Evolutionary conservation across 371 early-diverging fungal genomes (phyloP), one percentile per base, ranked within the genome.

Genomic region (Phascolomyces articulosus): DNA sequence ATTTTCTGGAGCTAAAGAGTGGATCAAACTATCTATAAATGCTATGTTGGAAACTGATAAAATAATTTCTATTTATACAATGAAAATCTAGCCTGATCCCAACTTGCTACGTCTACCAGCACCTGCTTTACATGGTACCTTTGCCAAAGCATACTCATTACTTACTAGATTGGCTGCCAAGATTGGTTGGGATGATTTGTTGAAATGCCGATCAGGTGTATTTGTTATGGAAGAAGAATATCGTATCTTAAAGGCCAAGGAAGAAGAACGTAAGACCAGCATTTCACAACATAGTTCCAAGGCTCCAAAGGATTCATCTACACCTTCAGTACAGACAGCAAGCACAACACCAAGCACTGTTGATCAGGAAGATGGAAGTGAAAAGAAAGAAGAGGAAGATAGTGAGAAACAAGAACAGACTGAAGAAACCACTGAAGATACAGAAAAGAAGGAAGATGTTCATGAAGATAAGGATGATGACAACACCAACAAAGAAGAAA

Each of bases 191-290:
- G 97, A 98, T 64, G 96, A 96, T 67, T 79, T 98, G 48, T 82
- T 98, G 51, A 83, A 85, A 61, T 90, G 88, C 58, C 85, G 98
- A 44, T 93, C 95, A 15, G 70, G 80, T 49, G 95, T 93, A 16
- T 98, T 98, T 79, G 97, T 98, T 10, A 98, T 98, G 98, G 98
- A 98, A 63, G 98, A 97, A 65, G 98, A 98, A 75, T 98, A 98
- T 68, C 79, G 95, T 28, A 82, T 86, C 75, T 87, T 87, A 58
- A 90, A 89, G 67, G 84, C 85, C 40, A 83, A 80, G 24, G 89
- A 90, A 44, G 89, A 87, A 55, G 82, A 80, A 58, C 74, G 74
- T 40, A 80, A 72, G 56, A 72, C 66, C 27, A 84, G 71, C 61
- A 48, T 60, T 40, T 69, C 75, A 8, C 40, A 34, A 9, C 34